Evolutionary conservation across 768 basidiomycete genomes (phyloP).

Genomic region (Lactarius vividus): DNA sequence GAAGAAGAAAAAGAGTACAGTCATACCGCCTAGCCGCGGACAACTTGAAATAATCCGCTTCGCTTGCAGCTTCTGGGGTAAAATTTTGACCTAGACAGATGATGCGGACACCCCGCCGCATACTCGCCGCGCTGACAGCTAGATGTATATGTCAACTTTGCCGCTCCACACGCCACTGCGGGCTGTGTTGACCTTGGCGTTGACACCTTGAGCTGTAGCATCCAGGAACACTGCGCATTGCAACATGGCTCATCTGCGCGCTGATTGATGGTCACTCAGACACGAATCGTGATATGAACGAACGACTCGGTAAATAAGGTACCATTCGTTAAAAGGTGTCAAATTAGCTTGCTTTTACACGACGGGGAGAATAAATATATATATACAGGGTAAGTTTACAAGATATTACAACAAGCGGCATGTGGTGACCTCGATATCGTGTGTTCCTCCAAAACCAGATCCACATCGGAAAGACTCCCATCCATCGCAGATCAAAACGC

Average conservation of each 20-base stretch:
- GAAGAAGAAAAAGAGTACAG: neutral
- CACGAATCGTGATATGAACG: neutral
- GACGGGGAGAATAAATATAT: neutral
- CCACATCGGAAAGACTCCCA: neutral
- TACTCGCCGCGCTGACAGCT: neutral
- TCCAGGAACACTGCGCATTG: neutral
- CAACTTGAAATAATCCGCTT: neutral
- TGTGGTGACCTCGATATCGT: slow-evolving; percentile 4
- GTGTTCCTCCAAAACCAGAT: slow-evolving; percentile 2
- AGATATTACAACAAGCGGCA: slow-evolving; percentile 1
- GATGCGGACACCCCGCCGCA: neutral
- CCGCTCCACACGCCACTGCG: neutral
- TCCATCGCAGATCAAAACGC: slow-evolving; percentile 13
- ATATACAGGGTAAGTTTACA: neutral
- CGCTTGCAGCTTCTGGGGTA: neutral
- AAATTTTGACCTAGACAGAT: neutral
- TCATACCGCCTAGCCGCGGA: neutral
- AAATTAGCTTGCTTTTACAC: neutral
- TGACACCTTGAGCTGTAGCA: neutral
- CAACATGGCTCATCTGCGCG: neutral
- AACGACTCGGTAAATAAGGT: neutral
- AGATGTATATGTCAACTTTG: neutral
- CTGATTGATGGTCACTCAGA: neutral
- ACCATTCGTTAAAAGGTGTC: neutral
- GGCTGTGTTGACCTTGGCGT: neutral